Conservation (phyloP, 139 green algal genomes). For the Chlorella sorokiniana region DNA sequence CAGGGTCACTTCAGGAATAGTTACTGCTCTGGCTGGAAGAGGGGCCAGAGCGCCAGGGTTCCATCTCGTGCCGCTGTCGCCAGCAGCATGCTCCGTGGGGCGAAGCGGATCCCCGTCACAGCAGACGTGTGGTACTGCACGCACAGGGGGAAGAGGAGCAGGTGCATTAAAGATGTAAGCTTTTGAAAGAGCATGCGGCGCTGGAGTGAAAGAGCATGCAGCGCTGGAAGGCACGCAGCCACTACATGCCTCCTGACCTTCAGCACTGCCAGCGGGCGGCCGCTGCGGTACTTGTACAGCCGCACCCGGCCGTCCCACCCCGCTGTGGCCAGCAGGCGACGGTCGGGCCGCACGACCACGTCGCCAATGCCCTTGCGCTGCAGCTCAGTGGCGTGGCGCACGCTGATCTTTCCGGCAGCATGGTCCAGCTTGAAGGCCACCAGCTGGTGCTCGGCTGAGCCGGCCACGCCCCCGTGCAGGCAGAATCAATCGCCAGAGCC, state of each 20-base stretch:
- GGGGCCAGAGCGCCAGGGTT: constrained; percentile 57
- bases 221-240: not conserved
- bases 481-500: constrained; percentile 38
- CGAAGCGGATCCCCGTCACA: constrained; percentile 50
- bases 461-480: constrained; percentile 23
- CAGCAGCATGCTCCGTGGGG: constrained; percentile 25
- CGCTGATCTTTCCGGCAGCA: not conserved
- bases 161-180: not conserved
- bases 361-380: constrained; percentile 44
- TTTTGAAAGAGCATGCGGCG: not conserved
- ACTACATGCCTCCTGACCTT: constrained; percentile 13
- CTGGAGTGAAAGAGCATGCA: not conserved
- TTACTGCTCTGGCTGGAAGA: constrained; percentile 35
- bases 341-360: constrained; percentile 52
- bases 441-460: constrained; percentile 47
- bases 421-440: constrained; percentile 33
- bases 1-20: too few relatives aligned
- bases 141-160: not conserved
- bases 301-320: constrained; percentile 67
- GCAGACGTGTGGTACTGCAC: constrained; percentile 60
- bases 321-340: constrained; percentile 53
- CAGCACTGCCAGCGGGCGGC: constrained; percentile 54
- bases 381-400: constrained; percentile 26
- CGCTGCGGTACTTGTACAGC: constrained; percentile 51
- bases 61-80: constrained; percentile 57